Evolutionary conservation across 2,329 filamentous ascomycete species (phyloP).

Genomic region (Cladosporium sp.): DNA sequence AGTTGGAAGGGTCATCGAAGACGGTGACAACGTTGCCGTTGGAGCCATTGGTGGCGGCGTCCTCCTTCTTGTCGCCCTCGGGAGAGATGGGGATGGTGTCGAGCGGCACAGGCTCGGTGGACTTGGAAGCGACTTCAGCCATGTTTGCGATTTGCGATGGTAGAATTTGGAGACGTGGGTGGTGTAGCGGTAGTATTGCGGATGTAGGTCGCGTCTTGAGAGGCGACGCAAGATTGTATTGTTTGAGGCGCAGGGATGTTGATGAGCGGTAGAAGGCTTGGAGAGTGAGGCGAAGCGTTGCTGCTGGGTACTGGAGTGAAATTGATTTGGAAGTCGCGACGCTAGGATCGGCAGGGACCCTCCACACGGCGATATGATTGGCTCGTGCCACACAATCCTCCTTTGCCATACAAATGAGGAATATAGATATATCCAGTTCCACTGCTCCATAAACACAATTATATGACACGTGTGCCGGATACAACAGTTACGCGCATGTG

Average conservation of each 20-base stretch:
- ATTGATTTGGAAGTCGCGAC: slow-evolving; percentile 10
- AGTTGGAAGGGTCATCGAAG: slow-evolving; percentile 97
- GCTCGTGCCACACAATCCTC: not conserved
- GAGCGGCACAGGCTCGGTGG: slow-evolving; percentile 45
- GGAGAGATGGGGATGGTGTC: slow-evolving; percentile 55
- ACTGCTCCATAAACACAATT: not conserved
- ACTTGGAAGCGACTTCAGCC: slow-evolving; percentile 30
- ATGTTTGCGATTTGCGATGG: slow-evolving; percentile 23
- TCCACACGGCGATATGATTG: not conserved
- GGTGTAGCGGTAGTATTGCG: not conserved
- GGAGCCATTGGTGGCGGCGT: slow-evolving; percentile 41
- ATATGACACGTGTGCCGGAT: no score
- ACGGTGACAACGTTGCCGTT: slow-evolving; percentile 73
- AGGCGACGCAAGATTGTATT: slow-evolving; percentile 6
- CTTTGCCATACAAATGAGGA: no score
- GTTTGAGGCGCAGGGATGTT: not conserved
- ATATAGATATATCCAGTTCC: no score
- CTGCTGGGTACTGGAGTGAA: not conserved
- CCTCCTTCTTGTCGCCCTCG: slow-evolving; percentile 41
- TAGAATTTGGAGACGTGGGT: slow-evolving; percentile 1
- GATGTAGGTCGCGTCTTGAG: not conserved
- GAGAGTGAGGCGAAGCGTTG: not conserved
- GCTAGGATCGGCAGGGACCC: slow-evolving; percentile 9
- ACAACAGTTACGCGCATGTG: no score
- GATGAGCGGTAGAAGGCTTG: not conserved